Conservation (phyloP, 2,329 filamentous ascomycete genomes). For the Fusarium incarnatum region DNA sequence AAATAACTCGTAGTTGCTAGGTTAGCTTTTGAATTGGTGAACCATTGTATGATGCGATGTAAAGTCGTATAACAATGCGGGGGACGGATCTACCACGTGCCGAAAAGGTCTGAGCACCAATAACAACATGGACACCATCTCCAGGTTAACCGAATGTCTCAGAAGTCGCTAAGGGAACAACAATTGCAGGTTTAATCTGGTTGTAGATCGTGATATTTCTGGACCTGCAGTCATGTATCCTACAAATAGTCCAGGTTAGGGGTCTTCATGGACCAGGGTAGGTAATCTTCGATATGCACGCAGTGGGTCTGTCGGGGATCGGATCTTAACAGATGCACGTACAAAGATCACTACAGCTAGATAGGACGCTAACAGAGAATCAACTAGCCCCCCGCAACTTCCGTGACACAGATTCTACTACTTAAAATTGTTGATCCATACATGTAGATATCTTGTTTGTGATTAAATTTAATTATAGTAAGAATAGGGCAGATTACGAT, state of each 20-base stretch:
- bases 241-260: neutral
- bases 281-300: no score
- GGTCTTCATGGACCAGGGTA: neutral
- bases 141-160: neutral
- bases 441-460: no score
- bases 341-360: no score
- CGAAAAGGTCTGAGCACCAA: neutral
- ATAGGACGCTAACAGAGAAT: no score
- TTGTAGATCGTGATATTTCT: neutral
- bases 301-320: no score
- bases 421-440: no score
- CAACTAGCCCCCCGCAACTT: no score
- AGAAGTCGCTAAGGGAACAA: neutral
- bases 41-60: fast-evolving
- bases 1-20: neutral
- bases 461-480: no score
- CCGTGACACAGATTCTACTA: no score
- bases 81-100: neutral
- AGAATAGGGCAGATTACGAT: no score
- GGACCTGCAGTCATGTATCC: neutral
- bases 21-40: neutral
- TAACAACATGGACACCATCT: neutral
- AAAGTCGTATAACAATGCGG: neutral
- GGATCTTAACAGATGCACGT: no score
- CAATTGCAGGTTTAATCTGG: neutral